Evolutionary conservation across 495 filamentous ascomycete species (phyloP), one percentile per base, ranked within the genome.

Genomic region (Xylaria curta): DNA sequence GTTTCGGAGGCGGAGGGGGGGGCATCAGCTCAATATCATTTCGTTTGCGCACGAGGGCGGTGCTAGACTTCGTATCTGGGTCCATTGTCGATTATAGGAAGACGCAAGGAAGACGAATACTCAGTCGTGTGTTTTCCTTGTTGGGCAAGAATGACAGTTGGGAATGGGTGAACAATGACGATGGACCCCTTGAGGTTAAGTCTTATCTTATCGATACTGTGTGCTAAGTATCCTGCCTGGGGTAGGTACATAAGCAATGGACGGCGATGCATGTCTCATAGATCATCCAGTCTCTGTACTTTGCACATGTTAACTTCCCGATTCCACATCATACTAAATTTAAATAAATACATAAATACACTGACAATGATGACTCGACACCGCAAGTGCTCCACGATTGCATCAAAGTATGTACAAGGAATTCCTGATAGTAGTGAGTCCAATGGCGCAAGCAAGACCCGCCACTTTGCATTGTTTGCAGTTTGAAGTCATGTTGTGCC

Each of bases 1-100:
- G 90, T 79, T 97, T 98, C 28, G 92, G 87, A 1, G 92, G 90
- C 6, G 95, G 95, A 3, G 94, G 94, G 12, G 94, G 94, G 0
- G 94, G 91, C 97, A 98, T 98, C 59, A 98, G 85, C 74, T 91
- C 87, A 31, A 84, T 85, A 72, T 94, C 91, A 28, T 81, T 78
- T 51, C 89, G 83, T 72, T 92, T 91, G 76, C 91, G 91, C 4
- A 87, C 81, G 51, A 95, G 86, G 24, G 89, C 87, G 12, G 67
- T 81, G 0, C 82, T 80, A 0, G 71, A 64, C 0, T 70, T 58
- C 26, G 63, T 36, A 28, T 73, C 60, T 17, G 73, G 56, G 51
- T 78, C 81, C 83, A 85, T 85, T 0, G 0, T 24, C 13, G 38
- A 15, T 56, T 6, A 17, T 7, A 10, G n/a, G 19, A 19, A 13